Conservation (phyloP, 2,329 filamentous ascomycete species). For the Cladosporium sp. region DNA sequence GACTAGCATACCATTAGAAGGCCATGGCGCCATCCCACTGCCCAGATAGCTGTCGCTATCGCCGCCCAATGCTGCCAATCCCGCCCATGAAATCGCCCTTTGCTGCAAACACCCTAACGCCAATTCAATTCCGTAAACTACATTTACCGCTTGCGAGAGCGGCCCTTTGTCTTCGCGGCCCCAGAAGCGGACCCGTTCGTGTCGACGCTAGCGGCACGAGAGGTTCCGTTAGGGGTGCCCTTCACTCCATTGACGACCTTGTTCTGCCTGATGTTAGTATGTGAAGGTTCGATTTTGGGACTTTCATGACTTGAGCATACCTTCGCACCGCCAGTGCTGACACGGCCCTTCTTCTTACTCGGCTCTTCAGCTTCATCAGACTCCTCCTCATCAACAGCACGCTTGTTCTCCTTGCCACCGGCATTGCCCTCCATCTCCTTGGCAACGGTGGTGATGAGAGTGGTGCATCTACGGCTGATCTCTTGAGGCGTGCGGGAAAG, state of each 20-base stretch:
- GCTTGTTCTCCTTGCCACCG: conserved; percentile 59
- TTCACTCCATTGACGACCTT: conserved; percentile 91
- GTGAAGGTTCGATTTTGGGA: not conserved
- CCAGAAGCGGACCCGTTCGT: conserved; percentile 62
- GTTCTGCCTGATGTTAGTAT: conserved; percentile 56
- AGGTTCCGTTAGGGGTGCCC: conserved; percentile 70
- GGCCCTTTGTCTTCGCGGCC: conserved; percentile 41
- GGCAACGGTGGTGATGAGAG: conserved; percentile 87
- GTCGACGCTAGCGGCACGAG: conserved; percentile 81
- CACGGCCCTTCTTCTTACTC: conserved; percentile 94
- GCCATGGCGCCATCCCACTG: too few species aligned
- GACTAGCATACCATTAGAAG: conserved; percentile 1
- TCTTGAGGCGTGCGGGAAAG: conserved; percentile 90
- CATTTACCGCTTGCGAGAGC: conserved; percentile 7
- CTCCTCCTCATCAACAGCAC: conserved; percentile 74
- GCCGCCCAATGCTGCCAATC: too few species aligned
- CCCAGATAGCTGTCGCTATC: too few species aligned
- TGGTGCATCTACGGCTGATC: conserved; percentile 87
- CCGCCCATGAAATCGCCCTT: too few species aligned
- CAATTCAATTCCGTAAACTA: not conserved
- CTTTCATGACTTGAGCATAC: conserved; percentile 48
- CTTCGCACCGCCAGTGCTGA: conserved; percentile 62
- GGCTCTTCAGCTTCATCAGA: conserved; percentile 66
- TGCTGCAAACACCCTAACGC: conserved; percentile 1
- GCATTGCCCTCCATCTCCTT: conserved; percentile 75